Evolutionary conservation across 2,329 filamentous ascomycete genomes (phyloP).

Genomic region (Fusarium sp.): DNA sequence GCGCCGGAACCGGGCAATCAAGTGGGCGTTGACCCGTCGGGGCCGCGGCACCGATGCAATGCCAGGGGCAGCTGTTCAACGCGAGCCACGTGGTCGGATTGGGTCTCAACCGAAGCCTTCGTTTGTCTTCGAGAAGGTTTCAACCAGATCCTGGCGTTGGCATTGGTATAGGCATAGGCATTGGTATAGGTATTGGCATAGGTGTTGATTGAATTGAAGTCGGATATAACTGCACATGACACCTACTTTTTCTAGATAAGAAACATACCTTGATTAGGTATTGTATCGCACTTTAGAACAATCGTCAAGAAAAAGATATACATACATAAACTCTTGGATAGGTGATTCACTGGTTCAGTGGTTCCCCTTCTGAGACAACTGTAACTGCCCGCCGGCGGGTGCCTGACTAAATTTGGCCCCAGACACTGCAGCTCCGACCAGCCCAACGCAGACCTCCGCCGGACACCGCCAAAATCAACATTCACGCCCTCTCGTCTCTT

Average conservation of each 20-base stretch:
- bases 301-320: too few species aligned
- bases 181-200: too few species aligned
- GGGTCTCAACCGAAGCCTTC: neutral
- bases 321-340: too few species aligned
- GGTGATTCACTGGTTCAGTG: too few species aligned
- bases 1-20: conserved; percentile 15
- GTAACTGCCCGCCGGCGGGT: neutral
- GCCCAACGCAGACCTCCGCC: conserved; percentile 5
- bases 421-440: conserved; percentile 7
- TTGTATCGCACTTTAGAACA: too few species aligned
- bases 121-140: neutral
- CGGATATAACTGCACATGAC: too few species aligned
- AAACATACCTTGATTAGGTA: too few species aligned
- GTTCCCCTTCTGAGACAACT: neutral
- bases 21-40: neutral
- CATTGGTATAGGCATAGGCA: too few species aligned
- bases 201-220: too few species aligned
- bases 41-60: neutral
- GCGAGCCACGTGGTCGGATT: conserved; percentile 24
- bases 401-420: conserved; percentile 1
- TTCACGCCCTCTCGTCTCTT: neutral
- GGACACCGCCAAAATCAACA: conserved; percentile 27
- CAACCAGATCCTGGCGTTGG: neutral
- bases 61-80: conserved; percentile 1
- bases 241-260: too few species aligned